A percentile compares a stretch with the other conserved stretches of the same genome.
Conservation (phyloP, 2,329 filamentous ascomycete species). For the Penicillium sp. region DNA sequence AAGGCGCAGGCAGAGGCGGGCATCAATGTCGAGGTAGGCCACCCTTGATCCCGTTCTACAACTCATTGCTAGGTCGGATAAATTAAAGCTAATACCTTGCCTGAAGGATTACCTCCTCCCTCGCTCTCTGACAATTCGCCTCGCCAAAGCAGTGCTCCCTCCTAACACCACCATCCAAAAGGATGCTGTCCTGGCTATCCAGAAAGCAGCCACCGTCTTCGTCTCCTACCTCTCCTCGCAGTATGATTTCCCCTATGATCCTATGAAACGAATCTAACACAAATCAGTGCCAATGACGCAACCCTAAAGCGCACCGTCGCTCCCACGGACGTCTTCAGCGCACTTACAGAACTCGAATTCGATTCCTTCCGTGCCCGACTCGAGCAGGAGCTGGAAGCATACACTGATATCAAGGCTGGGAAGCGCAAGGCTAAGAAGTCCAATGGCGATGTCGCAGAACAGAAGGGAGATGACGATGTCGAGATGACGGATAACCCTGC, state of each 20-base stretch:
- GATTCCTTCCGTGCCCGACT: slow-evolving; percentile 54
- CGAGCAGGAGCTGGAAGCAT: slow-evolving; percentile 54
- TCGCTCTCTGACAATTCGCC: slow-evolving; percentile 56
- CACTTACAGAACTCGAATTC: slow-evolving; percentile 57
- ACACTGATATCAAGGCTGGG: slow-evolving; percentile 42
- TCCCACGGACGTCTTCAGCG: slow-evolving; percentile 56
- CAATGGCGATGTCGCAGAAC: slow-evolving; percentile 27
- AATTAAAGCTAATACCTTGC: neutral
- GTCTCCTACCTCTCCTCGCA: slow-evolving; percentile 58
- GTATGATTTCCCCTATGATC: slow-evolving; percentile 37
- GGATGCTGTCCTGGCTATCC: slow-evolving; percentile 59
- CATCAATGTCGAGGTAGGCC: slow-evolving; percentile 38
- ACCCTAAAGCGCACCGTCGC: slow-evolving; percentile 59
- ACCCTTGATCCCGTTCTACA: neutral
- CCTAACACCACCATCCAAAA: slow-evolving; percentile 62
- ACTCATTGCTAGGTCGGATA: neutral
- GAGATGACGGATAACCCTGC: slow-evolving; percentile 22
- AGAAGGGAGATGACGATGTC: slow-evolving; percentile 16
- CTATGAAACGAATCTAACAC: neutral
- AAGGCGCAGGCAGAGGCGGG: slow-evolving; percentile 37
- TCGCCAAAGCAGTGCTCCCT: slow-evolving; percentile 59
- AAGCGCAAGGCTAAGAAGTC: slow-evolving; percentile 46
- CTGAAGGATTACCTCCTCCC: slow-evolving; percentile 57
- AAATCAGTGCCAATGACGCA: slow-evolving; percentile 54
- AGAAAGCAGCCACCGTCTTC: slow-evolving; percentile 63